Evolutionary conservation across 257 asterid genomes (phyloP).

Genomic region (Mitragyna speciosa): DNA sequence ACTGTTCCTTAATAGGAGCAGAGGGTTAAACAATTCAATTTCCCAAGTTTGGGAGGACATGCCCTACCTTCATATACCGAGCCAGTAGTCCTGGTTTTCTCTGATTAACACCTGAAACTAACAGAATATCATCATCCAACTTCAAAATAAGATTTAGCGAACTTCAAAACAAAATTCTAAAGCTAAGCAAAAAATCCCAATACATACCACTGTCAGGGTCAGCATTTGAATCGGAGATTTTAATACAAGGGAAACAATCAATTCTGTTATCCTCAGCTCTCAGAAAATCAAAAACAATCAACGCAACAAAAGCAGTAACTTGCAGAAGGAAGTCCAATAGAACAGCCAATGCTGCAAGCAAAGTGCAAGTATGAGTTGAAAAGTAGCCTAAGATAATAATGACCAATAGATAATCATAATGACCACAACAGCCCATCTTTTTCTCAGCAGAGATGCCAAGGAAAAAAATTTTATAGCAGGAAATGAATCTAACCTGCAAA

Average conservation of each 20-base stretch:
- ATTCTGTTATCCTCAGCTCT: constrained; percentile 91
- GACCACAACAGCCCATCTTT: not conserved
- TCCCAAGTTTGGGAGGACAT: not conserved
- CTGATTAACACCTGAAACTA: constrained; percentile 56
- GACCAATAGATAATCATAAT: not conserved
- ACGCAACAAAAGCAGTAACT: constrained; percentile 97
- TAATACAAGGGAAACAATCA: constrained; percentile 91
- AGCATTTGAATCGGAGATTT: constrained; percentile 51
- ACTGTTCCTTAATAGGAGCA: not conserved
- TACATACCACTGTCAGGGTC: constrained; percentile 71
- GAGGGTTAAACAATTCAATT: not conserved
- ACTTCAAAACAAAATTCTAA: constrained; percentile 14
- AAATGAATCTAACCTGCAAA: constrained; percentile 71
- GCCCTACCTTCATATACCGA: constrained; percentile 91
- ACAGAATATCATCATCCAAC: constrained; percentile 23
- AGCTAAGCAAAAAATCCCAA: constrained; percentile 13
- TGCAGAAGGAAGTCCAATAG: constrained; percentile 96
- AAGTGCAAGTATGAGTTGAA: constrained; percentile 24
- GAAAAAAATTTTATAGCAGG: not conserved
- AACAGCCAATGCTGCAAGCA: constrained; percentile 87
- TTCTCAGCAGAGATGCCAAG: not conserved
- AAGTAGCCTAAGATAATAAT: constrained; percentile 7
- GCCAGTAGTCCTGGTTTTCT: constrained; percentile 78
- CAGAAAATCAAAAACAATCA: constrained; percentile 89
- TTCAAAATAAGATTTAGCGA: constrained; percentile 5